phyloP scores from a whole-genome alignment of 768 basidiomycete genomes.

The Collybia nuda region DNA sequence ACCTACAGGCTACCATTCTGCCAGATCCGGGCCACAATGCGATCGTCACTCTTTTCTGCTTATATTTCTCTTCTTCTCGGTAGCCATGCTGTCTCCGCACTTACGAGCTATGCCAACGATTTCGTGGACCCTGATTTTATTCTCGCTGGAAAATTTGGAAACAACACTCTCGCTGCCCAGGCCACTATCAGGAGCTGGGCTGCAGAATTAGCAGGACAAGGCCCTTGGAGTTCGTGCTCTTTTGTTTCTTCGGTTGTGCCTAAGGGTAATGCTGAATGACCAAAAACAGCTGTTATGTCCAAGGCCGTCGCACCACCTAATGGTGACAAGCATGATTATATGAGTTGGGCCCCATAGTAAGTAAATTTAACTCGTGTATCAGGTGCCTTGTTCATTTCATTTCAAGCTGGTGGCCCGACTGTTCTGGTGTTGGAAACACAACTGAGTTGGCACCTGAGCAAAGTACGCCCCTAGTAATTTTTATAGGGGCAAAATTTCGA shows the following conservation, averaged over 20 bases:
- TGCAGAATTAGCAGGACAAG: slow-evolving; percentile 33
- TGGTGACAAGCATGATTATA: slow-evolving; percentile 59
- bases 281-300: slow-evolving; percentile 41
- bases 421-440: slow-evolving; percentile 55
- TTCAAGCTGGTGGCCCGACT: slow-evolving; percentile 64
- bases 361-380: slow-evolving; percentile 15
- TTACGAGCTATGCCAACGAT: slow-evolving; percentile 50
- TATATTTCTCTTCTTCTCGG: slow-evolving; percentile 16
- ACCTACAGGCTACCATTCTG: slow-evolving; percentile 5
- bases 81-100: slow-evolving; percentile 16
- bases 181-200: slow-evolving; percentile 49
- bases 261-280: not conserved
- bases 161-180: slow-evolving; percentile 45
- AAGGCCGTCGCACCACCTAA: slow-evolving; percentile 49
- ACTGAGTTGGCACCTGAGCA: slow-evolving; percentile 53
- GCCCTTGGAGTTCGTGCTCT: slow-evolving; percentile 54
- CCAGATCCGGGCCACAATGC: slow-evolving; percentile 21
- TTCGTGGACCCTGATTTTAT: slow-evolving; percentile 55
- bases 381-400: not conserved
- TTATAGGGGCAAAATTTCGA: not conserved
- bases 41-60: slow-evolving; percentile 26
- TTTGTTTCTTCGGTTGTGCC: not conserved
- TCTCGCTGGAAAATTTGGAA: slow-evolving; percentile 37
- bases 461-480: slow-evolving; percentile 29
- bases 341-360: slow-evolving; percentile 74